Percentiles rank a stretch among this genome's conserved stretches.
Evolutionary conservation across 345 rosid genomes (phyloP).

Genomic region (Eucalyptus dawsonii): DNA sequence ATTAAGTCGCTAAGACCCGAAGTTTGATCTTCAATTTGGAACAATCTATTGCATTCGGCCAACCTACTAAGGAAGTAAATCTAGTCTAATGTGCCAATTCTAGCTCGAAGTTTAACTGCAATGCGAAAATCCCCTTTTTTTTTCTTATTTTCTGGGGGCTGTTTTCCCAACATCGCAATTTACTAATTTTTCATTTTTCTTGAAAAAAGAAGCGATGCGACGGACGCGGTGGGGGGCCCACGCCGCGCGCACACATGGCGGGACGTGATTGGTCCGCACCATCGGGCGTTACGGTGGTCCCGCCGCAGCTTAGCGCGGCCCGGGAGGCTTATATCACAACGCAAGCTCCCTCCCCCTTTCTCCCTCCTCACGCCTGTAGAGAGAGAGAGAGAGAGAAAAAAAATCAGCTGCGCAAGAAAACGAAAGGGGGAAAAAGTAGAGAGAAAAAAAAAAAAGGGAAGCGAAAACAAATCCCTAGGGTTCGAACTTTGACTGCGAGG

Average conservation of each 20-base stretch:
- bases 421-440: background rate
- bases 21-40: background rate
- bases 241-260: background rate
- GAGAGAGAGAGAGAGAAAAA: background rate
- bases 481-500: slow-evolving; percentile 22
- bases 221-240: background rate
- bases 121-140: background rate
- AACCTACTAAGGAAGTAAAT: background rate
- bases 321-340: background rate
- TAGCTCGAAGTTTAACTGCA: background rate
- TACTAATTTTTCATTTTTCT: background rate
- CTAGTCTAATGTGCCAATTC: background rate
- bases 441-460: too few species aligned
- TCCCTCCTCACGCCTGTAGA: background rate
- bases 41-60: background rate
- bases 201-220: too few species aligned
- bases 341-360: background rate
- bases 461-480: background rate
- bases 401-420: background rate
- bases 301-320: background rate
- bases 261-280: background rate
- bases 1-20: background rate
- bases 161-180: background rate
- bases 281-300: background rate
- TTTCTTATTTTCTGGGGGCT: background rate